Base-by-base conservation (phyloP, 2,329 filamentous ascomycete species). In the Colletotrichum sansevieriae region DNA sequence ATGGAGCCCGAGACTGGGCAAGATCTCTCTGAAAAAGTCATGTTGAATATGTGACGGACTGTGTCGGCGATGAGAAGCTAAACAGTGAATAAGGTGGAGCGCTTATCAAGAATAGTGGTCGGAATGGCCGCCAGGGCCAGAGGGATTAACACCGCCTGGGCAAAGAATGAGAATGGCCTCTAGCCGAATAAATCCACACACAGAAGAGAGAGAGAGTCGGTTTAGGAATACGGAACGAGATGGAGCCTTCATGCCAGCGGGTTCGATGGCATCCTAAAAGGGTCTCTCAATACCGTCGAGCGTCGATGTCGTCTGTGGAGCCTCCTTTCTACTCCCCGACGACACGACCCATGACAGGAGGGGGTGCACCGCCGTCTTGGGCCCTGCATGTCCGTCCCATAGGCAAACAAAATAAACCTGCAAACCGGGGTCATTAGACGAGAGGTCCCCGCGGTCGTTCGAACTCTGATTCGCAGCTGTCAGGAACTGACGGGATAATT, bases 1-100 rank as follows among this genome's bases (percentile, higher is more conserved):
- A 65, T 29, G 0, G 75, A 76, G 20, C 75, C 76, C 12, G 76
- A 78, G 5, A 78, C 74, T 5, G 76, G 76, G 49, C 76, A 78
- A 4, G 76, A 77, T 63, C 71, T 71, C 20, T 75, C 65, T 13
- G 76, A 77, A 72, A 77, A 74, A 4, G 58, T 46, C 39, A 64
- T 56, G 47, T 76, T 46, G 69, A 70, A 54, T 64, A 47, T 22
- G 52, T 6, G 8, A n/a, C 9, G 29, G 49, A 33, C 11, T 39
- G 25, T 13, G 9, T 25, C 2, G 35, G 7, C 22, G 35, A 9
- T 44, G 18, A 12, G 6, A 56, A 65, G 9, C 2, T 29, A 37
- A 18, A n/a, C 9, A 4, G 33, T 12, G 41, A 15, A 13, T 39
- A 6, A 12, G 22, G 11, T 15, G 39, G 35, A 55, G 22, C 8